Base-by-base conservation (phyloP, 345 rosid genomes). In the Trapa bicornis region DNA sequence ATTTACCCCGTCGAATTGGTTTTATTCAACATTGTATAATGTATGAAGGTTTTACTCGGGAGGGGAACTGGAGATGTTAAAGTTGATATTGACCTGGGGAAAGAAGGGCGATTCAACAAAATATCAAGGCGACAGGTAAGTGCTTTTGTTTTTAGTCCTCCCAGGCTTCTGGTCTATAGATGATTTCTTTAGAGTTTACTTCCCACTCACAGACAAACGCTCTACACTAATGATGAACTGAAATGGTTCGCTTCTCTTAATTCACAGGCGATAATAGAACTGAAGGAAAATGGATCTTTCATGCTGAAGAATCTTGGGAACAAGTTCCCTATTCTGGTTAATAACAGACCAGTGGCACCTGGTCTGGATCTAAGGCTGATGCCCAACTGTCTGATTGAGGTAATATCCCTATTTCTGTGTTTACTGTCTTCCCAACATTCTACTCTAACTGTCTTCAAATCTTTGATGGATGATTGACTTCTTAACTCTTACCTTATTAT, bases 51-150 rank as follows among this genome's bases (percentile, higher is more conserved):
- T 65, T 48, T 87, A 72, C 96, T 95, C 69, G 98, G 98, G 65
- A 88, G 97, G 80, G 87, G 87, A 78, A 89, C 96, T 32, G 76
- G 66, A 66, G 97, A 83, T 72, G 68, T 76, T 64, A 68, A 64
- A 39, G 92, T 90, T 48, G 95, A 93, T 79, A 83, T 93, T 70
- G 98, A 90, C 87, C 77, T 90, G 74, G 80, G 91, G 70, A 86
- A 77, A 77, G 87, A 87, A 76, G 84, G 89, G 50, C 75, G 47
- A 47, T 80, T 80, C 22, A 86, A 81, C 79, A 88, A 83, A 73
- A 79, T 93, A 72, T 90, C 98, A 68, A 80, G 95, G 73, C 84
- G 84, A 65, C 98, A 90, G 95, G 97, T 93, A 43, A 74, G 54
- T 68, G 43, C 9, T 70, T 67, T 56, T 17, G 52, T 38, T 61